phyloP scores from a whole-genome alignment of 2,329 filamentous ascomycete genomes.

The Rutstroemia sp. region DNA sequence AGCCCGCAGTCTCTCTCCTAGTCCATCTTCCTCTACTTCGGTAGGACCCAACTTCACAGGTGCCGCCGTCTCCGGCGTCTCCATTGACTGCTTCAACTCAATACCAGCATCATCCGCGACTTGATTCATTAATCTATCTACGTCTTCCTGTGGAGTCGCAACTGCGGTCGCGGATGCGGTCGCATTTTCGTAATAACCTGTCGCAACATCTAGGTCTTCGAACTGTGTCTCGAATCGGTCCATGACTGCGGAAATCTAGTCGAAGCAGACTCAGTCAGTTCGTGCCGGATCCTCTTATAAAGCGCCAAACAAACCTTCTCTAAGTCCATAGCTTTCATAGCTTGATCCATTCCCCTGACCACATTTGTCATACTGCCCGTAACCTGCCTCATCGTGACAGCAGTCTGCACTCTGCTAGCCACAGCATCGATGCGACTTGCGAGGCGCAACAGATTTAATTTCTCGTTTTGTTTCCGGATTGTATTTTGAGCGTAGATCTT shows the following conservation, averaged over 20 bases:
- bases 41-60: slow-evolving; percentile 58
- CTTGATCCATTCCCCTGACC: slow-evolving; percentile 52
- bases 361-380: slow-evolving; percentile 56
- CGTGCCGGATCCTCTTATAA: not conserved
- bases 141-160: slow-evolving; percentile 73
- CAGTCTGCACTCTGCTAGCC: slow-evolving; percentile 52
- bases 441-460: slow-evolving; percentile 49
- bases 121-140: slow-evolving; percentile 77
- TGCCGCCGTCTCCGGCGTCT: slow-evolving; percentile 47
- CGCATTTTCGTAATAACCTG: slow-evolving; percentile 65
- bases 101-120: slow-evolving; percentile 84
- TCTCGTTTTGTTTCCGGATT: slow-evolving; percentile 56
- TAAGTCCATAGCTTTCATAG: slow-evolving; percentile 57
- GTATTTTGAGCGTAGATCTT: slow-evolving; percentile 57
- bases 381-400: slow-evolving; percentile 54
- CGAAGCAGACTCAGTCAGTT: not conserved
- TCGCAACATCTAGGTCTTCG: slow-evolving; percentile 42
- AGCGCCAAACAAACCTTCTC: slow-evolving; percentile 41
- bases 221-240: slow-evolving; percentile 55
- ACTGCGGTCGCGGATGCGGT: slow-evolving; percentile 70
- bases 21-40: slow-evolving; percentile 70
- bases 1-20: slow-evolving; percentile 51
- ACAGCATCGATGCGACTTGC: slow-evolving; percentile 53
- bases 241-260: slow-evolving; percentile 56
- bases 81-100: slow-evolving; percentile 70